Evolutionary conservation across 805 yeast genomes (phyloP).

Genomic region (Ogataea methylovora): DNA sequence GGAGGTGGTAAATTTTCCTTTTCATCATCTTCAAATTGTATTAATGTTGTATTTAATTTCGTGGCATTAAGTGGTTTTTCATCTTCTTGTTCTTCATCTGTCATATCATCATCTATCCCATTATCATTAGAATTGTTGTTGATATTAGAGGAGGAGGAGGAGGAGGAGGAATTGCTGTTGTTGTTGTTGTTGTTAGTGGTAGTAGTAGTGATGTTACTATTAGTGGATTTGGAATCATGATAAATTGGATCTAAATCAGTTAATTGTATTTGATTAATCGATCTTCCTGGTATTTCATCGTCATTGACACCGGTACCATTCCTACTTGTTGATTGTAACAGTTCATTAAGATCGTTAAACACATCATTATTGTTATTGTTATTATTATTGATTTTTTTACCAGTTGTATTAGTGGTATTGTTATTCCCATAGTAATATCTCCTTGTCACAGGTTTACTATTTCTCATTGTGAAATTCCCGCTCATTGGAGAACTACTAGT

Average conservation of each 20-base stretch:
- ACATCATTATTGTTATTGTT: not conserved
- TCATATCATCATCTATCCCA: constrained; percentile 6
- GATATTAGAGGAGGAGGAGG: too few species aligned
- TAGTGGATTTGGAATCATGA: constrained; percentile 2
- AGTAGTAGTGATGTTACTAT: not conserved
- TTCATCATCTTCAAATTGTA: constrained; percentile 38
- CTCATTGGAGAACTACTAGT: too few species aligned
- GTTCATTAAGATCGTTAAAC: not conserved
- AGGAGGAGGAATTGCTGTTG: too few species aligned
- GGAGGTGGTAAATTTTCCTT: constrained; percentile 22
- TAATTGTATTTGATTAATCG: constrained; percentile 12
- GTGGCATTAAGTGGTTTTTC: constrained; percentile 39
- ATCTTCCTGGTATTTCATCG: constrained; percentile 6
- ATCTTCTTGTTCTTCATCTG: constrained; percentile 25
- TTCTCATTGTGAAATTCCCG: too few species aligned
- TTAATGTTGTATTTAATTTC: constrained; percentile 45
- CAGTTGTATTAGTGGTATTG: not conserved
- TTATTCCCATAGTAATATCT: not conserved
- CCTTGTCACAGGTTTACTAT: not conserved
- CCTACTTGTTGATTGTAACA: not conserved
- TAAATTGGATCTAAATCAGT: constrained; percentile 21
- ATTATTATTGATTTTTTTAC: not conserved
- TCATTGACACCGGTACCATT: not conserved
- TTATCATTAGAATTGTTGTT: not conserved
- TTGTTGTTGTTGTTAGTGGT: not conserved